Percentiles rank a stretch among this genome's conserved stretches.
Conservation (phyloP, 176 grass and related monocot species). For the Phoenix dactylifera region DNA sequence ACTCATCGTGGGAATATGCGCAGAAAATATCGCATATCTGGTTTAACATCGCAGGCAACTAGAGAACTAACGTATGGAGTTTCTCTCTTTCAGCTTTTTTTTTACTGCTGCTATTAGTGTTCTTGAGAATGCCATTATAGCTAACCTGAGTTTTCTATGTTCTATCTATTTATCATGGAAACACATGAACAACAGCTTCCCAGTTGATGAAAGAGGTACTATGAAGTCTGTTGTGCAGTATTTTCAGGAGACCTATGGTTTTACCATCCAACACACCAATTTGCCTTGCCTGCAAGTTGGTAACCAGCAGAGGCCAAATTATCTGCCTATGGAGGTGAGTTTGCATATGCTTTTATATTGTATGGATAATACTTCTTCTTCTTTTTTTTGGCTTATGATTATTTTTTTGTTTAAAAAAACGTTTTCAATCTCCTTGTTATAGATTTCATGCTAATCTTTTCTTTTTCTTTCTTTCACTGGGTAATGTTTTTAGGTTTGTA, state of each 20-base stretch:
- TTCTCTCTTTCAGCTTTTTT: neutral
- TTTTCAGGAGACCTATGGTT: slow-evolving; percentile 96
- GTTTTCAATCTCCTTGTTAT: too few relatives aligned
- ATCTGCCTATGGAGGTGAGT: slow-evolving; percentile 92
- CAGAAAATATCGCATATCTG: slow-evolving; percentile 87
- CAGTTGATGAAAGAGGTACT: slow-evolving; percentile 66
- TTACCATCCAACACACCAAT: slow-evolving; percentile 77
- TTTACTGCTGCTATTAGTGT: neutral
- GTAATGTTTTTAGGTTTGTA: slow-evolving; percentile 50
- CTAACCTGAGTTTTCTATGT: neutral
- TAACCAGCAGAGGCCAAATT: slow-evolving; percentile 84
- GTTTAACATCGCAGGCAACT: slow-evolving; percentile 71
- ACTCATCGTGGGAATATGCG: slow-evolving; percentile 96
- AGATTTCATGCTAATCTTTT: too few relatives aligned
- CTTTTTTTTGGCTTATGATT: too few relatives aligned
- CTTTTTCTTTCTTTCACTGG: too few relatives aligned
- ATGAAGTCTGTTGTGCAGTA: slow-evolving; percentile 91
- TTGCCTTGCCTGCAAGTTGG: slow-evolving; percentile 84
- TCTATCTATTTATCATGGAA: too few relatives aligned
- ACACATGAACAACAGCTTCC: slow-evolving; percentile 38
- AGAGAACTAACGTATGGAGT: slow-evolving; percentile 63
- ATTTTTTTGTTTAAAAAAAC: too few relatives aligned
- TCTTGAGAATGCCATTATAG: neutral
- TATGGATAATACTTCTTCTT: too few relatives aligned
- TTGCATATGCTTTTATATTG: neutral